phyloP scores from a whole-genome alignment of 129 eudicot species.

The Lonicera japonica region DNA sequence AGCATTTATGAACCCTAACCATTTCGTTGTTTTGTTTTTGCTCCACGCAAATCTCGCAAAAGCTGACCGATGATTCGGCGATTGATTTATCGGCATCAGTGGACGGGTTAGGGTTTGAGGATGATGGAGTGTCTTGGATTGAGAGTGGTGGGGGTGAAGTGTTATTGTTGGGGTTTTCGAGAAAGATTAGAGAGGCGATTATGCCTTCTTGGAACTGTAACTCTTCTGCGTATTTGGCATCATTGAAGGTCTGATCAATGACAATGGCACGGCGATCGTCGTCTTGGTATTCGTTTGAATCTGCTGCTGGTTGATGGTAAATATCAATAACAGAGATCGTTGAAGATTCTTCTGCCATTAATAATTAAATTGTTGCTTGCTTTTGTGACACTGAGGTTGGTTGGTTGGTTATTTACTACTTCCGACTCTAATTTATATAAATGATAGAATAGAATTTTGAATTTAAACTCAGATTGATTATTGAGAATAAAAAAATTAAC shows the following conservation, averaged over 20 bases:
- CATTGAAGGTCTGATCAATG: constrained; percentile 3
- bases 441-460: too few relatives aligned
- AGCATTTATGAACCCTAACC: constrained; percentile 31
- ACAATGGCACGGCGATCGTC: background rate
- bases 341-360: constrained; percentile 6
- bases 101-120: background rate
- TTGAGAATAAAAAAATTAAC: too few relatives aligned
- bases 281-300: background rate
- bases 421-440: too few relatives aligned
- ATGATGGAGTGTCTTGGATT: background rate
- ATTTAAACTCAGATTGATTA: too few relatives aligned
- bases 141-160: background rate
- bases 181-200: constrained; percentile 8
- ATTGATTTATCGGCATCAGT: background rate
- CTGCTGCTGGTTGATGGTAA: background rate
- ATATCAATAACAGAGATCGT: background rate
- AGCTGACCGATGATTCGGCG: constrained; percentile 4
- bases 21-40: constrained; percentile 25
- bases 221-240: constrained; percentile 33
- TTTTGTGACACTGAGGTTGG: background rate
- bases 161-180: background rate
- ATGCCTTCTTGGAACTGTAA: constrained; percentile 44
- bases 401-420: too few relatives aligned
- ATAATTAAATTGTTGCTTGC: too few relatives aligned
- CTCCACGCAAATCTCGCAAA: constrained; percentile 41